These are phyloP conservation scores for Lipomyces sp. DNA, from an alignment of 805 yeast species.

Conservation along the genomic window DNA sequence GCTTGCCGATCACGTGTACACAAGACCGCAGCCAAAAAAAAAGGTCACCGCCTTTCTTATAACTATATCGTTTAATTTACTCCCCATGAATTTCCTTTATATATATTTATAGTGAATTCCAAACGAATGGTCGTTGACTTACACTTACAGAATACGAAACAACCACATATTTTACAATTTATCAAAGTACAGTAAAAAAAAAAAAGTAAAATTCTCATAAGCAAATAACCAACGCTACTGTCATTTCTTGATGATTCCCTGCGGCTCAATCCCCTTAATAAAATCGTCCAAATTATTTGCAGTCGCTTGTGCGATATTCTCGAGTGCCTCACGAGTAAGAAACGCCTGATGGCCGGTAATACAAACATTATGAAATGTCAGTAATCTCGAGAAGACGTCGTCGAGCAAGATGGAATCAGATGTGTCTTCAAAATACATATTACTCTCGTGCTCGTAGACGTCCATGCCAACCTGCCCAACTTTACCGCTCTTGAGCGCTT, in stretches of 20 bases:
- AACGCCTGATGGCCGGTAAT: constrained; percentile 44
- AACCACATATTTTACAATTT: too few relatives aligned
- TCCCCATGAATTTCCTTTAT: too few relatives aligned
- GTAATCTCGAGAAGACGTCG: constrained; percentile 39
- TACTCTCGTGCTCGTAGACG: constrained; percentile 54
- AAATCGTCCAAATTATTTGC: constrained; percentile 31
- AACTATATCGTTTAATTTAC: too few relatives aligned
- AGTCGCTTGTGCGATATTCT: constrained; percentile 39
- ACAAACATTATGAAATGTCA: constrained; percentile 43
- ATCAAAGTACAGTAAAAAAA: too few relatives aligned
- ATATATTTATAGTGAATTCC: too few relatives aligned
- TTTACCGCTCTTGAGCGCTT: constrained; percentile 49
- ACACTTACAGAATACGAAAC: too few relatives aligned
- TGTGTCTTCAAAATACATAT: constrained; percentile 40
- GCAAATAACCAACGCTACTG: constrained; percentile 1
- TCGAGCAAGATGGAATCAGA: constrained; percentile 40
- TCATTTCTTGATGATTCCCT: constrained; percentile 14
- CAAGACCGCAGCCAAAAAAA: too few relatives aligned
- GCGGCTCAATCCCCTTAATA: constrained; percentile 21
- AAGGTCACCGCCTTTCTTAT: too few relatives aligned
- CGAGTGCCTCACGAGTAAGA: constrained; percentile 40
- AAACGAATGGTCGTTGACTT: too few relatives aligned
- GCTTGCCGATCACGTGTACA: too few relatives aligned
- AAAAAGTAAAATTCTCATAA: too few relatives aligned
- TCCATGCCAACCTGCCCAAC: constrained; percentile 56